Percentiles rank a stretch among this genome's conserved stretches.
Conservation (phyloP, 169 alveolate genomes). For the Eimeria nieschulzi region DNA sequence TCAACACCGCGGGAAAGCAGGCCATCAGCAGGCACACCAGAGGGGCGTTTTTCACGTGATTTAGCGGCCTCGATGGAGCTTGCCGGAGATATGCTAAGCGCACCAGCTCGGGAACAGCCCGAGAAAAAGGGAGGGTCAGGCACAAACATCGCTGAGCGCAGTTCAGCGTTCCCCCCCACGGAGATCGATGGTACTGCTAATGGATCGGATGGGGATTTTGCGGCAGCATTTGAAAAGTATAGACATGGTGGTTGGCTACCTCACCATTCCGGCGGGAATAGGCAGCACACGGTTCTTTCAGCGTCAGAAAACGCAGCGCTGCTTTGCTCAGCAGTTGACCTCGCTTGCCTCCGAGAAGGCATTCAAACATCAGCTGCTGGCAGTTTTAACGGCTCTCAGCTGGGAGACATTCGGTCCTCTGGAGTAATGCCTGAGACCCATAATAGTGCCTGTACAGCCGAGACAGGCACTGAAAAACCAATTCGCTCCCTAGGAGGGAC, state of each 20-base stretch:
- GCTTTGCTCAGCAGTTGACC: slow-evolving; percentile 46
- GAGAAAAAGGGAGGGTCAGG: too few relatives aligned
- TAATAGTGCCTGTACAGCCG: background rate
- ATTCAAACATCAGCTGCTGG: background rate
- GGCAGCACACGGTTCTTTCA: slow-evolving; percentile 11
- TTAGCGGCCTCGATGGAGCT: background rate
- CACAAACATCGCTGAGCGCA: too few relatives aligned
- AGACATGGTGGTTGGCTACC: slow-evolving; percentile 1
- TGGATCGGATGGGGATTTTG: background rate
- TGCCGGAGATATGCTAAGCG: background rate
- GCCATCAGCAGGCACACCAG: background rate
- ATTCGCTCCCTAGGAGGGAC: background rate
- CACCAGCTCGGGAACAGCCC: background rate
- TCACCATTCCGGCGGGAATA: slow-evolving; percentile 1
- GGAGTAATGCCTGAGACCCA: background rate
- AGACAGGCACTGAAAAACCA: too few relatives aligned
- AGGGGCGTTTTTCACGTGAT: slow-evolving; percentile 38
- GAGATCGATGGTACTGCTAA: too few relatives aligned
- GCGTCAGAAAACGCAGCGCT: slow-evolving; percentile 47
- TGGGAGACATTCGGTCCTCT: background rate
- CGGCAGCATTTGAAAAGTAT: slow-evolving; percentile 21
- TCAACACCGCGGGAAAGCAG: background rate
- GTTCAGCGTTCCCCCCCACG: too few relatives aligned
- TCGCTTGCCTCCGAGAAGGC: slow-evolving; percentile 44
- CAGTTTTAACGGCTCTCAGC: background rate